These are phyloP conservation scores for Tilletia walkeri DNA, from an alignment of 1,284 basidiomycete species.

Conservation along the genomic window DNA sequence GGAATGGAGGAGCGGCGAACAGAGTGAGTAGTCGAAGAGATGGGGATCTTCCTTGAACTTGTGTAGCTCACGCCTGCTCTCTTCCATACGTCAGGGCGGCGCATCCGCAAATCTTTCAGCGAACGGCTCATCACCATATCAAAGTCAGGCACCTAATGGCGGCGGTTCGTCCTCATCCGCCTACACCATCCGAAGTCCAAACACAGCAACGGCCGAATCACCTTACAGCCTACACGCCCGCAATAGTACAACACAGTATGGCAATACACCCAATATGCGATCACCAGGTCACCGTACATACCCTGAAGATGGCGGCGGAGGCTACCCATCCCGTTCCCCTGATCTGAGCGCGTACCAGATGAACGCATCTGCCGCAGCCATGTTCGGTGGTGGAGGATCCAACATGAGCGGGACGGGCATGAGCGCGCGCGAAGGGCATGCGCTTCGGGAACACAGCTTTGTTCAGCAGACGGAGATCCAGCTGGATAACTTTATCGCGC, in stretches of 20 bases:
- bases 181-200: not conserved
- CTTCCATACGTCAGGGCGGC: no score
- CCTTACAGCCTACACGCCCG: slow-evolving; percentile 43
- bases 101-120: not conserved
- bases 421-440: slow-evolving; percentile 45
- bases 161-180: slow-evolving; percentile 22
- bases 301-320: not conserved
- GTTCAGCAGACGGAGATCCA: slow-evolving; percentile 52
- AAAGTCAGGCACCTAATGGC: slow-evolving; percentile 3
- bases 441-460: slow-evolving; percentile 52
- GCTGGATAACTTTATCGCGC: slow-evolving; percentile 52
- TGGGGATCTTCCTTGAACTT: not conserved
- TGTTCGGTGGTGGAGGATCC: slow-evolving; percentile 36
- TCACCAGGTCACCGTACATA: not conserved
- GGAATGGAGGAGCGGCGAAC: not conserved
- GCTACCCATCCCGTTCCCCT: slow-evolving; percentile 15
- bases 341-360: slow-evolving; percentile 47
- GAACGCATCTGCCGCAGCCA: slow-evolving; percentile 45
- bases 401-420: slow-evolving; percentile 19
- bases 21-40: not conserved
- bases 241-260: slow-evolving; percentile 21
- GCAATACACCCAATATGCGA: not conserved
- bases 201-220: slow-evolving; percentile 31
- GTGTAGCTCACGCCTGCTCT: not conserved
- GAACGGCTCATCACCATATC: not conserved